phyloP scores from a whole-genome alignment of 352 stramenopile species.

The Plasmopara viticola region DNA sequence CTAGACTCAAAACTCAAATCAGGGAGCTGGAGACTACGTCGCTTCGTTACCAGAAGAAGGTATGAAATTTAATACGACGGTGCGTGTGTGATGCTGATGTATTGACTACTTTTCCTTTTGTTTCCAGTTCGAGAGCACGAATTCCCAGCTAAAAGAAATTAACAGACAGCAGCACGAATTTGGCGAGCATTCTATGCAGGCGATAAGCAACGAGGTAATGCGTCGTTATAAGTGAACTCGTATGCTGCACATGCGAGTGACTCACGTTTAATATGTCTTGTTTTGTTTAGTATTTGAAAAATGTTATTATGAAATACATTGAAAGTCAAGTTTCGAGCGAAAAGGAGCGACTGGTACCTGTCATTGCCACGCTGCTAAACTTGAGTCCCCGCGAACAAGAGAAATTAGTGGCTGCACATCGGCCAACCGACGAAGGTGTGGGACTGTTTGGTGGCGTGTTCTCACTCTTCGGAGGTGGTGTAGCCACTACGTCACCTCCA shows the following conservation, averaged over 20 bases:
- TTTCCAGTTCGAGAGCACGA: conserved; percentile 47
- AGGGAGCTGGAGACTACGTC: conserved; percentile 37
- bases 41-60: conserved; percentile 45
- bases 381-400: conserved; percentile 71
- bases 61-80: conserved; percentile 8
- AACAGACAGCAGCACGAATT: conserved; percentile 54
- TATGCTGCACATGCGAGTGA: neutral
- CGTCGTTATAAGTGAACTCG: neutral
- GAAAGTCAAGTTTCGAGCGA: conserved; percentile 63
- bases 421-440: conserved; percentile 28
- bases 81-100: neutral
- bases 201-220: conserved; percentile 60
- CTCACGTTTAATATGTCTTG: conserved; percentile 7
- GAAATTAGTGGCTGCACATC: conserved; percentile 40
- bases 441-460: conserved; percentile 67
- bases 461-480: conserved; percentile 52
- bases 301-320: conserved; percentile 84
- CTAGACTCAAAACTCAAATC: conserved; percentile 39
- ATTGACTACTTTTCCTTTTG: conserved; percentile 4
- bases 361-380: conserved; percentile 65
- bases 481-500: conserved; percentile 22
- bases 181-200: conserved; percentile 28
- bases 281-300: conserved; percentile 69
- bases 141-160: conserved; percentile 41
- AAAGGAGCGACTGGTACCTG: conserved; percentile 72